phyloP scores from a whole-genome alignment of 73 alveolate genomes.

The Tetrahymena borealis region DNA sequence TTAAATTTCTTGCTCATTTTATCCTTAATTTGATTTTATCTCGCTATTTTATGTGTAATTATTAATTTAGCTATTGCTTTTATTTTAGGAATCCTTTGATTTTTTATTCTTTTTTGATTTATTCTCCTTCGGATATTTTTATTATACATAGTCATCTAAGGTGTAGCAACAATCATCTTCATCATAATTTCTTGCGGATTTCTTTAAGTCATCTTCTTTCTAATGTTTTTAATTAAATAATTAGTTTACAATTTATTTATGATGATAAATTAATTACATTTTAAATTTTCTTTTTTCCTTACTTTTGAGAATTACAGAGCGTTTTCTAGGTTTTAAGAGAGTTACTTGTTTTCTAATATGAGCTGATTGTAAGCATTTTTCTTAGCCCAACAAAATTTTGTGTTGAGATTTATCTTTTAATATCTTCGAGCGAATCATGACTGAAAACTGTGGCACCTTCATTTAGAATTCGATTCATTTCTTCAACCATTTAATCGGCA shows the following conservation, averaged over 20 bases:
- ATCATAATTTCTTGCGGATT: not conserved
- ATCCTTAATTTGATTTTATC: not conserved
- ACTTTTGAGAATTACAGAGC: not conserved
- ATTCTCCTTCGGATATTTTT: not conserved
- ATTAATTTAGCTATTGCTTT: not conserved
- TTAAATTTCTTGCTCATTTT: not conserved
- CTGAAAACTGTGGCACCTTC: not conserved
- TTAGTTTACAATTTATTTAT: not conserved
- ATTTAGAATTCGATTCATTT: not conserved
- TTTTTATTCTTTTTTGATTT: not conserved
- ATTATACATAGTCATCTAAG: not conserved
- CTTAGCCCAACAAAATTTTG: not conserved
- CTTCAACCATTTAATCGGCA: not conserved
- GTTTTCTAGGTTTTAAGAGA: not conserved
- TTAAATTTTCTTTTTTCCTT: not conserved
- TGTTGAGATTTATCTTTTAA: not conserved
- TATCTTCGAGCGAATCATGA: not conserved
- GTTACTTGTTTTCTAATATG: not conserved
- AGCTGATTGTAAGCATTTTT: not conserved
- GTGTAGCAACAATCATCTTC: not conserved
- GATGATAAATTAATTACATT: not conserved
- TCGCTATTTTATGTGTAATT: not conserved
- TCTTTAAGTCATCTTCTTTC: not conserved
- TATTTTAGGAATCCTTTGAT: not conserved
- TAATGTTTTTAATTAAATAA: not conserved